Conservation (phyloP, 768 basidiomycete species). For the Tricholoma sp. region DNA sequence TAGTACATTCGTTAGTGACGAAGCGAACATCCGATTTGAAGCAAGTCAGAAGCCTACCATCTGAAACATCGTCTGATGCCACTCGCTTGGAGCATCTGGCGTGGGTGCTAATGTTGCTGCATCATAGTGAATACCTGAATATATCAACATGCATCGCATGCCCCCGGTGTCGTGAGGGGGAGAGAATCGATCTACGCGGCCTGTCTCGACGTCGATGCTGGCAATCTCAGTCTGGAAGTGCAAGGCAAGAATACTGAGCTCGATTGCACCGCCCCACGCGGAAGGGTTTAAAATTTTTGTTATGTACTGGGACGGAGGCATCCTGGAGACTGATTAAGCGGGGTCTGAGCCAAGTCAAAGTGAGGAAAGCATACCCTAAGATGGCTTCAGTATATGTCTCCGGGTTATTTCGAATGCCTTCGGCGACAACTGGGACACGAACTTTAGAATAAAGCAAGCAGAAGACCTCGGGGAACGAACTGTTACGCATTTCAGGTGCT, state of each 20-base stretch:
- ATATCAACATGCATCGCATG: constrained; percentile 71
- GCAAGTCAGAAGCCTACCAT: constrained; percentile 33
- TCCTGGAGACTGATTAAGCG: constrained; percentile 20
- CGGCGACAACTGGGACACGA: constrained; percentile 62
- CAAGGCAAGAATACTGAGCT: constrained; percentile 77
- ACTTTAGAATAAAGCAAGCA: background rate
- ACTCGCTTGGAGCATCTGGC: constrained; percentile 70
- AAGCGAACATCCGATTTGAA: background rate
- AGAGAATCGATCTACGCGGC: constrained; percentile 79
- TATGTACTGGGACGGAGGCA: constrained; percentile 69
- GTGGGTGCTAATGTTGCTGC: constrained; percentile 79
- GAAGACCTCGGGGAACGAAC: constrained; percentile 36
- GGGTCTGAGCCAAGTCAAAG: background rate
- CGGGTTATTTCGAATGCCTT: constrained; percentile 68
- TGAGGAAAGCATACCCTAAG: constrained; percentile 56
- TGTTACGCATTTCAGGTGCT: constrained; percentile 64
- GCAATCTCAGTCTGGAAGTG: constrained; percentile 85
- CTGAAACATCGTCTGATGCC: constrained; percentile 85
- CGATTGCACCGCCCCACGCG: constrained; percentile 96
- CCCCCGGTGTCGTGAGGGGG: constrained; percentile 37
- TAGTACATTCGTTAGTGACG: background rate
- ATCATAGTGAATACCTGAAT: constrained; percentile 97
- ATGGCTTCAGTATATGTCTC: constrained; percentile 80
- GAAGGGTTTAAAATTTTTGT: constrained; percentile 70
- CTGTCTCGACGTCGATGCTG: constrained; percentile 89